Base-by-base conservation (phyloP, 1,139 yeast genomes). In the Pichia sp. region DNA sequence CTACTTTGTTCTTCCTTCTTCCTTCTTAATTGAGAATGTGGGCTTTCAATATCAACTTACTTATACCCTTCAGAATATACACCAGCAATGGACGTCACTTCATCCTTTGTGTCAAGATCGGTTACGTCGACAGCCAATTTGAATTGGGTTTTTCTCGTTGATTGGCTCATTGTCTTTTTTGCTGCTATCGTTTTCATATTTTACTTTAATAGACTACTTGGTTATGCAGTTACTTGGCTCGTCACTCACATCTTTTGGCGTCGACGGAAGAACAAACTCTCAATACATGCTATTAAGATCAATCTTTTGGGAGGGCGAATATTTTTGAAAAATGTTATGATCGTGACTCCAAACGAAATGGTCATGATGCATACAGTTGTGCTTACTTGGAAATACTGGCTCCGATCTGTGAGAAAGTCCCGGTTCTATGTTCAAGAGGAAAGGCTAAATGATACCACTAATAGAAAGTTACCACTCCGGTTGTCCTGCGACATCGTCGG, bases 331-430 rank as follows among this genome's bases (percentile, higher is more conserved):
- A 86, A 87, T 53, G 55, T 87, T 21, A 72, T 84, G 2, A 66
- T 85, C 17, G 72, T 81, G 10, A 82, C 86, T 11, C 66, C 75
- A 32, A 82, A 88, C 58, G 75, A 75, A 44, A 75, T 94, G 3
- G 55, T 84, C 2, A 72, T 86, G 7, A 66, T 84, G 2, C 67
- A 83, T 17, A 78, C 79, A 44, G 78, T 88, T 4, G 74, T 76
- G 46, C 55, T 91, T 22, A 84, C 94, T 0, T 91, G 97, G 97
- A 59, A 94, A 42, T 91, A 86, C 56, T 91, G 97, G 97, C 63
- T 84, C 37, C 63, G 64, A 5, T 55, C 64, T 15, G 70, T 77
- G 4, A 64, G 82, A 47, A 51, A 64, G 26, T 66, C 78, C 1
- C 71, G 66, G 24, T 64, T 61, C 38, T 52, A 50, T 29, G 49